Conservation (phyloP, 225 moss, liverwort and hornwort genomes). For the Bryum argenteum region DNA sequence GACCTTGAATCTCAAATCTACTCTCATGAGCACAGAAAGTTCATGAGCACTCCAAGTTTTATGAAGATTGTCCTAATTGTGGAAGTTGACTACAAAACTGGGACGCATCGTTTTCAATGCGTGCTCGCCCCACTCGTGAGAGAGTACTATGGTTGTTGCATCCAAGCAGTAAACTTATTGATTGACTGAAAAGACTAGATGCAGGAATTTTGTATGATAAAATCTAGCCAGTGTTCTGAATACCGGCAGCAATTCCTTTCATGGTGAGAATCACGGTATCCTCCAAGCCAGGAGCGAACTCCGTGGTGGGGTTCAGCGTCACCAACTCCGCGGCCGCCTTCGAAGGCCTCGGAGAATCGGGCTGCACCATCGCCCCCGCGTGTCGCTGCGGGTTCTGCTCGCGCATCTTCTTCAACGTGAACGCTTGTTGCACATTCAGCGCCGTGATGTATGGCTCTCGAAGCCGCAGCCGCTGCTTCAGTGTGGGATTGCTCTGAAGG, state of each 20-base stretch:
- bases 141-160: no score
- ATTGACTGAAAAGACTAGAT: background rate
- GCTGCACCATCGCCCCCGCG: background rate
- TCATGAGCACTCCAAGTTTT: no score
- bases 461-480: conserved; percentile 69
- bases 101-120: no score
- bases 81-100: no score
- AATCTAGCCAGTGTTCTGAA: conserved; percentile 69
- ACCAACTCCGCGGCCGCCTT: conserved; percentile 59
- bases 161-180: no score
- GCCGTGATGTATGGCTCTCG: conserved; percentile 70
- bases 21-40: no score
- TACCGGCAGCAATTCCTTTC: conserved; percentile 74
- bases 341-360: conserved; percentile 27
- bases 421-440: conserved; percentile 65
- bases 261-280: conserved; percentile 69
- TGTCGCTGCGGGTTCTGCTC: conserved; percentile 24
- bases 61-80: no score
- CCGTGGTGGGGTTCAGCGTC: conserved; percentile 59
- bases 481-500: conserved; percentile 60
- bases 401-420: conserved; percentile 69
- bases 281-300: conserved; percentile 63
- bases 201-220: background rate
- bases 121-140: no score
- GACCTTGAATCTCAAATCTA: no score